Evolutionary conservation across 495 filamentous ascomycete genomes (phyloP), one percentile per base, ranked within the genome.

Genomic region (Venustampulla echinocandica): DNA sequence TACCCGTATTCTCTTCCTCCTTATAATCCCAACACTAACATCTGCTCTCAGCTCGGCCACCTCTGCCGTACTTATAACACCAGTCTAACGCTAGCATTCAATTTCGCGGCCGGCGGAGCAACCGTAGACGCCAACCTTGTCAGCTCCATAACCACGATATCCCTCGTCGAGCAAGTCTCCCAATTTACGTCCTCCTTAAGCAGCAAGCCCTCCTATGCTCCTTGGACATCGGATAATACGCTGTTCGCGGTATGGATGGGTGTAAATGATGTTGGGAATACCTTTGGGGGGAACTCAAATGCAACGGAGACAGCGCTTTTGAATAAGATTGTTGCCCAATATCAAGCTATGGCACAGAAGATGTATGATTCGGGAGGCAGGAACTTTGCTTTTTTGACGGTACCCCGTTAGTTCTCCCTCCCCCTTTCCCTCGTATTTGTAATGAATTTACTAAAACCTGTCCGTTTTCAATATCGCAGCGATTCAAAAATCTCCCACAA

Each of bases 261-360:
- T 30, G 77, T 89, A 47, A 89, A 89, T 48, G 85, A 90, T 54
- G n/a, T n/a, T n/a, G n/a, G n/a, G n/a, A n/a, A n/a, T n/a, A n/a
- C n/a, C n/a, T n/a, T n/a, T n/a, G n/a, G n/a, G n/a, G n/a, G n/a
- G n/a, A n/a, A n/a, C n/a, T n/a, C n/a, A n/a, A n/a, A n/a, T n/a
- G n/a, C n/a, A n/a, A n/a, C n/a, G n/a, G n/a, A n/a, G n/a, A n/a
- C n/a, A n/a, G n/a, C n/a, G n/a, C n/a, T n/a, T n/a, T n/a, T n/a
- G n/a, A n/a, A n/a, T n/a, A n/a, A n/a, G n/a, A n/a, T n/a, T n/a
- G n/a, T n/a, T n/a, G n/a, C n/a, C n/a, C n/a, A n/a, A n/a, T n/a
- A n/a, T n/a, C n/a, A n/a, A n/a, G n/a, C n/a, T n/a, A n/a, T n/a
- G 69, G 59, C 68, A 6, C 47, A 62, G 10, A 30, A 45, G 2